Conservation (phyloP, 202 grass and related monocot species). For the Saccharum hybrid region DNA sequence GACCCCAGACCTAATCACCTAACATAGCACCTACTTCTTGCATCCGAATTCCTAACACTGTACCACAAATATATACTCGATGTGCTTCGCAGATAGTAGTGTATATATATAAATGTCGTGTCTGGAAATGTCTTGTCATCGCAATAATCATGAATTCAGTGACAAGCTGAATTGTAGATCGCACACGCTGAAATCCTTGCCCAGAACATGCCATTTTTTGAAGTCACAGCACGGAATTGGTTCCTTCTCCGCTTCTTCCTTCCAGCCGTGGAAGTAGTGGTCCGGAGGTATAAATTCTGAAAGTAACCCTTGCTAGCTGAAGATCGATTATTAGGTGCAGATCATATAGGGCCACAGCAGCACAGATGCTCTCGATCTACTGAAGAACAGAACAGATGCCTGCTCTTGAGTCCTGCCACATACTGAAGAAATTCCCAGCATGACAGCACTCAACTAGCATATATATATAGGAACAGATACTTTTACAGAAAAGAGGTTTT, state of each 20-base stretch:
- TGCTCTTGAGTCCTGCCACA: neutral
- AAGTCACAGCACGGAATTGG: slow-evolving; percentile 1
- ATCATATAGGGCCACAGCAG: neutral
- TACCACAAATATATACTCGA: neutral
- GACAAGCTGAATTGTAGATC: neutral
- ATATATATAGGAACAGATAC: neutral
- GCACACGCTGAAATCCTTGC: slow-evolving; percentile 12
- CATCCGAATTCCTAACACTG: slow-evolving; percentile 12
- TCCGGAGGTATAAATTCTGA: slow-evolving; percentile 14
- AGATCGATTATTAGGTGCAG: neutral
- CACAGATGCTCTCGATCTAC: slow-evolving; percentile 6
- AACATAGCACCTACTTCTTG: slow-evolving; percentile 47
- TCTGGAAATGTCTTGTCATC: neutral
- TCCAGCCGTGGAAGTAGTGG: neutral
- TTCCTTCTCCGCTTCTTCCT: neutral
- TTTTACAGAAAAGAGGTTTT: neutral
- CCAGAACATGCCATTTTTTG: slow-evolving; percentile 36
- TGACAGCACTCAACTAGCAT: neutral
- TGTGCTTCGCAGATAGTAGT: neutral
- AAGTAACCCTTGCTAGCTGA: neutral
- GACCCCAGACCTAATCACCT: slow-evolving; percentile 36
- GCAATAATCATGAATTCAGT: slow-evolving; percentile 5
- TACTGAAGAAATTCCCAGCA: neutral
- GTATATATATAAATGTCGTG: neutral
- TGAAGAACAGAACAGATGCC: slow-evolving; percentile 13